Evolutionary conservation across 139 green algal species (phyloP).

Genomic region (Asterochloris erici): DNA sequence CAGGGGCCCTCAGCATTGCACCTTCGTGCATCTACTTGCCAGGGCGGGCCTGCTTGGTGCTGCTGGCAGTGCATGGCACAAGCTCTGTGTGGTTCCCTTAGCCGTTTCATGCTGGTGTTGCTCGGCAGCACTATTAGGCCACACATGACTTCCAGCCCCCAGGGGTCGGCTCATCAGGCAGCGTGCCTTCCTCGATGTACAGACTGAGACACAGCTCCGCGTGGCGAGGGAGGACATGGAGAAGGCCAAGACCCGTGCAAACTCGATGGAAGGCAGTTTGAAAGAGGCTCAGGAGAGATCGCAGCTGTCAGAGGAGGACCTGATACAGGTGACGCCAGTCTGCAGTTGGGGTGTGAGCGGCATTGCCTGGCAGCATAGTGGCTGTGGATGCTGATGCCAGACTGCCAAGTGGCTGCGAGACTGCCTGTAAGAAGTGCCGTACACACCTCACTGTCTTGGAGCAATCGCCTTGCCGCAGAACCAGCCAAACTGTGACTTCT

Average conservation of each 20-base stretch:
- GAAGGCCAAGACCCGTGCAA: background rate
- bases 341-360: background rate
- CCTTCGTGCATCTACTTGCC: too few relatives aligned
- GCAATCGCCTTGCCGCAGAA: too few relatives aligned
- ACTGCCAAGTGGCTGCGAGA: too few relatives aligned
- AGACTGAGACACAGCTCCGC: slow-evolving; percentile 1
- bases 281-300: background rate
- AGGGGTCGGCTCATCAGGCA: background rate
- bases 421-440: too few relatives aligned
- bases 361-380: too few relatives aligned
- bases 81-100: background rate
- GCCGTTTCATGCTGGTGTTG: background rate
- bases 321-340: background rate
- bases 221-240: background rate
- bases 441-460: too few relatives aligned
- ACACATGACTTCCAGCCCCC: background rate
- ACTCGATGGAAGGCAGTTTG: background rate
- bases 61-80: too few relatives aligned
- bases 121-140: background rate
- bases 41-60: too few relatives aligned
- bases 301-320: background rate
- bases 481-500: too few relatives aligned
- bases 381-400: too few relatives aligned
- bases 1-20: too few relatives aligned
- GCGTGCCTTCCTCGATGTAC: background rate